Percentiles rank a stretch among this genome's conserved stretches.
These are phyloP conservation scores for Acer campestre DNA, from an alignment of 345 rosid genomes.

Conservation along the genomic window DNA sequence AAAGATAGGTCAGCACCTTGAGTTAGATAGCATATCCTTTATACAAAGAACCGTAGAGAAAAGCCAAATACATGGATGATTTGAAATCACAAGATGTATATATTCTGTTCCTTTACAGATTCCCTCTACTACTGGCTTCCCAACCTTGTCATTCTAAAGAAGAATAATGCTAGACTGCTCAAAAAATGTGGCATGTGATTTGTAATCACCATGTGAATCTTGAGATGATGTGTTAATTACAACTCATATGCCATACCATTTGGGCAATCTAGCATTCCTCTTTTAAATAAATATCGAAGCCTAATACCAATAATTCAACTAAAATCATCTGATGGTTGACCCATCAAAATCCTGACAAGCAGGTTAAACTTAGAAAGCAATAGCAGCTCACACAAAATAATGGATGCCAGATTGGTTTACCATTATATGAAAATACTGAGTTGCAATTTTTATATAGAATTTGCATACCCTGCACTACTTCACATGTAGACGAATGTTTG, in stretches of 20 bases:
- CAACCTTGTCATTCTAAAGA: neutral
- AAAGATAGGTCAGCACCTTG: constrained; percentile 20
- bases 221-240: no score
- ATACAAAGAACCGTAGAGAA: neutral
- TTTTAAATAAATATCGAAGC: neutral
- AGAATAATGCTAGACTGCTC: neutral
- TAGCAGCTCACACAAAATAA: neutral
- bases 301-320: neutral
- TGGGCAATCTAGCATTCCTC: no score
- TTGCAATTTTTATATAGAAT: neutral
- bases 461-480: constrained; percentile 72
- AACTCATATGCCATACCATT: no score
- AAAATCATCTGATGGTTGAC: neutral
- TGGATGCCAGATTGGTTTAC: neutral
- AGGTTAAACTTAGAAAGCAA: neutral
- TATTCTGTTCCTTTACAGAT: neutral
- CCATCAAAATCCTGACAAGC: neutral
- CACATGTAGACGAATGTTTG: constrained; percentile 70
- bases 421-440: neutral
- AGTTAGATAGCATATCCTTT: constrained; percentile 9
- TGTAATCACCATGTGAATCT: no score
- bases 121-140: neutral
- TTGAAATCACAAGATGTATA: neutral
- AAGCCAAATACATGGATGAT: neutral
- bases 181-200: no score